Evolutionary conservation across 2,329 filamentous ascomycete genomes (phyloP).

Genomic region (Gaeumannomyces sp.): DNA sequence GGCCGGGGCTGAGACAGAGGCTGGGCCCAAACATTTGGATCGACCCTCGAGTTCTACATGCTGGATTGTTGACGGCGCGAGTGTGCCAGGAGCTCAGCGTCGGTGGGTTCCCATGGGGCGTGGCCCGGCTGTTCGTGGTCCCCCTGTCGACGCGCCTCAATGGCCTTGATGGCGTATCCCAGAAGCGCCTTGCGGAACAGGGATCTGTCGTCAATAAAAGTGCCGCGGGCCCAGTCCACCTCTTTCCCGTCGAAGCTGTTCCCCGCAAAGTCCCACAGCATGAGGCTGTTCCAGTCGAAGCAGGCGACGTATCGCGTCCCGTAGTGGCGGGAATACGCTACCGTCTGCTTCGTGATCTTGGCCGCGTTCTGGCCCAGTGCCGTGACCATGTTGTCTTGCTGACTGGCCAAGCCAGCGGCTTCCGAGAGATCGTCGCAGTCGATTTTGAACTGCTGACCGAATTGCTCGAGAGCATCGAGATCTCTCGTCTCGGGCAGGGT

Average conservation of each 20-base stretch:
- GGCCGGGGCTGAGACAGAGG: too few relatives aligned
- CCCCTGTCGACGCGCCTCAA: neutral
- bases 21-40: too few relatives aligned
- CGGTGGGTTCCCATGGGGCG: too few relatives aligned
- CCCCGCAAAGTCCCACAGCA: slow-evolving; percentile 2
- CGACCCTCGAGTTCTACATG: too few relatives aligned
- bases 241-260: neutral
- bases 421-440: neutral
- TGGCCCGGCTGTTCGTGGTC: too few relatives aligned
- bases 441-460: neutral
- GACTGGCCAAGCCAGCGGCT: neutral
- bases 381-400: neutral
- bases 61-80: too few relatives aligned
- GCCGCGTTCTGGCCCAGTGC: neutral
- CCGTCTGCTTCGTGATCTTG: neutral
- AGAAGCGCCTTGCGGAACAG: neutral
- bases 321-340: neutral
- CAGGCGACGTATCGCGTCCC: neutral
- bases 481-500: neutral
- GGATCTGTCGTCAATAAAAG: neutral
- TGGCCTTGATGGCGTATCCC: neutral
- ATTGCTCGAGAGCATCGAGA: neutral
- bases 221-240: slow-evolving; percentile 2
- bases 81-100: too few relatives aligned
- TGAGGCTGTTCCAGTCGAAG: slow-evolving; percentile 4